These are phyloP conservation scores for Populus simonii DNA, from an alignment of 345 rosid species.

Conservation along the genomic window DNA sequence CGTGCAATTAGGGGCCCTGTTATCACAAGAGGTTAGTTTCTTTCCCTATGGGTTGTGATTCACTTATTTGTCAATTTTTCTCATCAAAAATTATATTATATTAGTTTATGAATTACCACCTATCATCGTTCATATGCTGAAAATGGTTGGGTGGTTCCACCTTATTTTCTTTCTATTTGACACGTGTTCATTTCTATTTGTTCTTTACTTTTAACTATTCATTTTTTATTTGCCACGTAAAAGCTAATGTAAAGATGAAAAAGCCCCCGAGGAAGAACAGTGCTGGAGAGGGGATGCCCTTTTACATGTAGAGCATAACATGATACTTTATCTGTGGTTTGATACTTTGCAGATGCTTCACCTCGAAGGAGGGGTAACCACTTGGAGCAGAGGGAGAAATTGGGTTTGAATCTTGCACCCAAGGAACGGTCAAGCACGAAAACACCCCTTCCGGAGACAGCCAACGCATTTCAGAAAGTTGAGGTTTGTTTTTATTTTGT, in stretches of 20 bases:
- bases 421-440: constrained; percentile 41
- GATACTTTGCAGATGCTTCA: constrained; percentile 48
- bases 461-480: constrained; percentile 68
- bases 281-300: not conserved
- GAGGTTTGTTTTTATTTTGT: constrained; percentile 52
- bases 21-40: constrained; percentile 55
- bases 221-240: not conserved
- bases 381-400: constrained; percentile 76
- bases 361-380: constrained; percentile 55
- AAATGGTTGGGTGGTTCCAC: not conserved
- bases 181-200: not conserved
- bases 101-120: not conserved
- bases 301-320: not conserved
- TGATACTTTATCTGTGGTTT: not conserved
- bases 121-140: not conserved
- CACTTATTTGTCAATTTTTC: not conserved
- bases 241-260: not conserved
- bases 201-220: not conserved
- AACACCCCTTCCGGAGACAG: constrained; percentile 48
- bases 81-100: not conserved
- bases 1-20: constrained; percentile 65
- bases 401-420: constrained; percentile 62
- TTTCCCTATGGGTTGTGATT: not conserved
- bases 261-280: not conserved
- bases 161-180: not conserved